Percentiles rank a stretch among this genome's conserved stretches.
phyloP scores from a whole-genome alignment of 2,329 filamentous ascomycete species.

The Camillea tinctor region DNA sequence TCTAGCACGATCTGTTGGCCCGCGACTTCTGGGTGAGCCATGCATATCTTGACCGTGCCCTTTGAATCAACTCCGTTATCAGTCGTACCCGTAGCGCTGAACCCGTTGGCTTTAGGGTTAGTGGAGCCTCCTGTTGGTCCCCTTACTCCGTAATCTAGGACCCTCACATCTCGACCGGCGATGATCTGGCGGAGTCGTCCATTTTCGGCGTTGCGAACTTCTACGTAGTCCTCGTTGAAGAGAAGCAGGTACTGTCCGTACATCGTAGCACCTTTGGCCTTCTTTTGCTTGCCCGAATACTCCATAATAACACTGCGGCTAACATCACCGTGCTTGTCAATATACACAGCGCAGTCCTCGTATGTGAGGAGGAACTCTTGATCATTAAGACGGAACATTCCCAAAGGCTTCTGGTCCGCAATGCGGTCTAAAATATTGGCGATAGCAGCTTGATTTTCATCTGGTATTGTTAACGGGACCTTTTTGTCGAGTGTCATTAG shows the following conservation, averaged over 20 bases:
- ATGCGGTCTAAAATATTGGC: constrained; percentile 83
- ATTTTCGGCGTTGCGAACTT: constrained; percentile 95
- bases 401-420: constrained; percentile 77
- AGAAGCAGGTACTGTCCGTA: constrained; percentile 89
- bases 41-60: constrained; percentile 86
- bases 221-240: constrained; percentile 95
- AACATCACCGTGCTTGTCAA: constrained; percentile 97
- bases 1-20: constrained; percentile 88
- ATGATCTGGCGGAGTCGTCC: constrained; percentile 92
- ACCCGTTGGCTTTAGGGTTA: constrained; percentile 26
- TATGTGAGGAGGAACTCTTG: constrained; percentile 93
- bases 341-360: constrained; percentile 94
- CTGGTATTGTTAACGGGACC: constrained; percentile 88
- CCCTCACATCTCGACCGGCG: constrained; percentile 82
- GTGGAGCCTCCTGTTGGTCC: constrained; percentile 55
- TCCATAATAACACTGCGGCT: constrained; percentile 95
- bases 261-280: constrained; percentile 80
- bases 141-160: constrained; percentile 79
- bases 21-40: constrained; percentile 88
- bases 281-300: constrained; percentile 84
- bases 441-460: constrained; percentile 74
- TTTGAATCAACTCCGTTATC: constrained; percentile 49
- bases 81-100: constrained; percentile 32
- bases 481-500: constrained; percentile 97
- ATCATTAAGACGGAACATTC: constrained; percentile 94